Conservation (phyloP, 2,329 filamentous ascomycete genomes). For the Onygena corvina region DNA sequence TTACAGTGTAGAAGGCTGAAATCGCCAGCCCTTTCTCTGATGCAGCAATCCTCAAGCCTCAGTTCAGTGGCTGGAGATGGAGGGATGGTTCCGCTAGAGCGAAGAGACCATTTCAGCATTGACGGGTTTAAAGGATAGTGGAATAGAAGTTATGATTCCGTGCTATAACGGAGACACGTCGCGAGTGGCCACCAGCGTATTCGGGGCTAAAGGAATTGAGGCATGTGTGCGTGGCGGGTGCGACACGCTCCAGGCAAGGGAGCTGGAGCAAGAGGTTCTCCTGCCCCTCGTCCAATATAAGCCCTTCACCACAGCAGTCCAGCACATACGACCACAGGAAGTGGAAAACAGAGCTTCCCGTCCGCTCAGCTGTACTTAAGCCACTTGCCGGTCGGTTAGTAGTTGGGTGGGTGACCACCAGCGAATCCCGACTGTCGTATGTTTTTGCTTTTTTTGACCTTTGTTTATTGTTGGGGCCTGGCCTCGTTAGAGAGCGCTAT, state of each 20-base stretch:
- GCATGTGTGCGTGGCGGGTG: slow-evolving; percentile 37
- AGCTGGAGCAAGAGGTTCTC: too few species aligned
- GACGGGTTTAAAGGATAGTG: not conserved
- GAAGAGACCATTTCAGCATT: not conserved
- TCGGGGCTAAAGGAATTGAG: slow-evolving; percentile 40
- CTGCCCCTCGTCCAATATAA: too few species aligned
- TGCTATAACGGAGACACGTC: slow-evolving; percentile 47
- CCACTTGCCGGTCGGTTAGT: too few species aligned
- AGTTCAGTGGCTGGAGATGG: slow-evolving; percentile 42
- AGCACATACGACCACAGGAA: too few species aligned
- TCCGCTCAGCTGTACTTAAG: too few species aligned
- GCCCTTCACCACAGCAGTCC: too few species aligned
- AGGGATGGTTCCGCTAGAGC: slow-evolving; percentile 30
- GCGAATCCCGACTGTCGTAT: too few species aligned
- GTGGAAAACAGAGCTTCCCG: too few species aligned
- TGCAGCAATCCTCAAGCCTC: slow-evolving; percentile 30
- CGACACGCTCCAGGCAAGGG: not conserved
- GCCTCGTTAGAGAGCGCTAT: not conserved
- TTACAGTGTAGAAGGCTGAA: too few species aligned
- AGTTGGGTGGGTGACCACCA: too few species aligned
- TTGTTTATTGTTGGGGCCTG: too few species aligned
- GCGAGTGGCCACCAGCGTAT: slow-evolving; percentile 43
- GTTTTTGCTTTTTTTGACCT: too few species aligned
- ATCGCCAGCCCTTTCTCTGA: slow-evolving; percentile 39
- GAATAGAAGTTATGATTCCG: slow-evolving; percentile 29